These are phyloP conservation scores for Naganishia albida DNA, from an alignment of 1,284 basidiomycete species.

Conservation along the genomic window DNA sequence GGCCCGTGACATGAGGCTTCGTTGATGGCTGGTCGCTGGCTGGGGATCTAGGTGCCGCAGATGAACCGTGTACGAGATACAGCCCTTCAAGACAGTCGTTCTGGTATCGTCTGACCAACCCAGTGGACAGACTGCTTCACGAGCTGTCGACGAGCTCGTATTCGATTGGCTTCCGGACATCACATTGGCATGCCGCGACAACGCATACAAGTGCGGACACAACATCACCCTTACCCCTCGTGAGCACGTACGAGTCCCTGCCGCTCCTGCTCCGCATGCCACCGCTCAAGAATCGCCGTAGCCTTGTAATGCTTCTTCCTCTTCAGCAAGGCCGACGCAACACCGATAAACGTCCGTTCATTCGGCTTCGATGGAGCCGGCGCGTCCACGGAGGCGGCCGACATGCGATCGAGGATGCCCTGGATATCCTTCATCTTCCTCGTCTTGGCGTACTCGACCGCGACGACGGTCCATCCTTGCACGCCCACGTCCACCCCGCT, in stretches of 20 bases:
- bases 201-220: not conserved
- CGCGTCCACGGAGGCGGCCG: not conserved
- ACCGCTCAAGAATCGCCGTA: slow-evolving; percentile 17
- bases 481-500: not conserved
- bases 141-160: no score
- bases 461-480: slow-evolving; percentile 17
- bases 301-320: slow-evolving; percentile 28
- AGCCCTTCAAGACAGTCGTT: no score
- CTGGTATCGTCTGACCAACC: no score
- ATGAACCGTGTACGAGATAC: no score
- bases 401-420: slow-evolving; percentile 10
- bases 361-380: not conserved
- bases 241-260: not conserved
- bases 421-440: slow-evolving; percentile 23
- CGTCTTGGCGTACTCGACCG: slow-evolving; percentile 14
- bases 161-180: no score
- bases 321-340: slow-evolving; percentile 20
- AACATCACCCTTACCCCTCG: no score
- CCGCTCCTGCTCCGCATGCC: slow-evolving; percentile 18
- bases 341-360: slow-evolving; percentile 19
- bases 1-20: no score
- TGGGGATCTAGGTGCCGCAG: no score
- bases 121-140: no score
- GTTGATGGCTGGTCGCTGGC: no score
- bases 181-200: no score